phyloP scores from a whole-genome alignment of 139 green algal species.

The Picochlorum sp. region DNA sequence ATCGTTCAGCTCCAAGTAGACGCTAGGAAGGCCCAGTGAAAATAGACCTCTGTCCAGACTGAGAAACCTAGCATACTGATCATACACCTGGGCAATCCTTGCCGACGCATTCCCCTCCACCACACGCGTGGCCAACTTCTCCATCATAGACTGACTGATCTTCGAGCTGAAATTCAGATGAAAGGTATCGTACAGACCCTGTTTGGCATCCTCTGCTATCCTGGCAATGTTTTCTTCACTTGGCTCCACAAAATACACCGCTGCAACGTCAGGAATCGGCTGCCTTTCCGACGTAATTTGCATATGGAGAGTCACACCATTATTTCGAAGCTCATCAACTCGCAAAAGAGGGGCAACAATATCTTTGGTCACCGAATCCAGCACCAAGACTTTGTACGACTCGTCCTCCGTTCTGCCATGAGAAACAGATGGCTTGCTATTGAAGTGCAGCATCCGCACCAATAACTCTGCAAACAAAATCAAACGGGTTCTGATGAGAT shows the following conservation, averaged over 20 bases:
- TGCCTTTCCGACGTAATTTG: conserved; percentile 78
- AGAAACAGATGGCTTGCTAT: conserved; percentile 11
- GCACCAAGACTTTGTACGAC: conserved; percentile 89
- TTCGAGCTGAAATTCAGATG: conserved; percentile 88
- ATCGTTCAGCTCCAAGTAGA: conserved; percentile 88
- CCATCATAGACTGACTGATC: conserved; percentile 61
- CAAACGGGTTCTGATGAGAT: not conserved
- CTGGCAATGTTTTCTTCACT: conserved; percentile 54
- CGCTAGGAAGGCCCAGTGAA: conserved; percentile 66
- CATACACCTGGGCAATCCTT: conserved; percentile 67
- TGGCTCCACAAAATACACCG: conserved; percentile 89
- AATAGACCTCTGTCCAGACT: conserved; percentile 83
- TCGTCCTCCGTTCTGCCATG: conserved; percentile 34
- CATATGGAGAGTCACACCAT: conserved; percentile 94
- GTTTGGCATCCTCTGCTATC: conserved; percentile 61
- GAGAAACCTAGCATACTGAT: conserved; percentile 90
- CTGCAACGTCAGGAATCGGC: conserved; percentile 90
- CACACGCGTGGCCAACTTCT: conserved; percentile 58
- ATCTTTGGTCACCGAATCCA: conserved; percentile 83
- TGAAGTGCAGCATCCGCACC: conserved; percentile 54
- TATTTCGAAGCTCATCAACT: conserved; percentile 79
- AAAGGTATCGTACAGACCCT: conserved; percentile 80
- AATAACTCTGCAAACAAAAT: conserved; percentile 40
- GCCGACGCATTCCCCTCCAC: conserved; percentile 13
- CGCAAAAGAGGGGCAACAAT: conserved; percentile 87